These are phyloP conservation scores for Bruguiera sexangula DNA, from an alignment of 345 rosid species.

Conservation along the genomic window DNA sequence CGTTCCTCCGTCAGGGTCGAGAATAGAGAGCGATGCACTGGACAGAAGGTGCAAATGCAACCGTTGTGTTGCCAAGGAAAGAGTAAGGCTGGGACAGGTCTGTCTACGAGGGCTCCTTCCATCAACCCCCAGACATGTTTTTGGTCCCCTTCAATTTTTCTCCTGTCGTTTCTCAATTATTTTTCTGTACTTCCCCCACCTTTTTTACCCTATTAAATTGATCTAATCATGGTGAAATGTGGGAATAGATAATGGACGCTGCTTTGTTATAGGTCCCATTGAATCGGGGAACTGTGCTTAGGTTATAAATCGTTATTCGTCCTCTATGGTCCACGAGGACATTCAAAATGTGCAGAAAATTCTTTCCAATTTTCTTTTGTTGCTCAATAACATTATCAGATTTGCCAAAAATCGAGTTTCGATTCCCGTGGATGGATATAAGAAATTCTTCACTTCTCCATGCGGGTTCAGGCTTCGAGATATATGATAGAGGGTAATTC, in stretches of 20 bases:
- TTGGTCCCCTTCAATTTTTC: constrained; percentile 9
- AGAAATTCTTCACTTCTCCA: background rate
- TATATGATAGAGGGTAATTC: too few species aligned
- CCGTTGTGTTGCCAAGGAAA: constrained; percentile 32
- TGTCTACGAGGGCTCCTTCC: constrained; percentile 21
- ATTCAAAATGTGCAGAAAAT: constrained; percentile 51
- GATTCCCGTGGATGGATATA: background rate
- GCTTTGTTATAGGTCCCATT: constrained; percentile 47
- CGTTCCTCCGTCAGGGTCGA: constrained; percentile 28
- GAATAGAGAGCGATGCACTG: constrained; percentile 33
- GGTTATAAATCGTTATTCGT: constrained; percentile 36
- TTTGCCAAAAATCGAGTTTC: background rate
- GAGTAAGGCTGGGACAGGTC: constrained; percentile 27
- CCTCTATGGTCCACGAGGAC: constrained; percentile 41
- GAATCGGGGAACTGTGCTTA: constrained; percentile 37
- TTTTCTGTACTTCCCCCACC: constrained; percentile 21
- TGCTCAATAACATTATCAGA: background rate
- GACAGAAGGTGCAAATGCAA: constrained; percentile 13
- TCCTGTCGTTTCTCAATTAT: constrained; percentile 18
- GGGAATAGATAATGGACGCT: constrained; percentile 48
- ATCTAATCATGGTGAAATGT: constrained; percentile 34
- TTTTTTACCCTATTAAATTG: constrained; percentile 12
- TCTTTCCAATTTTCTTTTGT: constrained; percentile 13
- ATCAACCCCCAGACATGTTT: constrained; percentile 19
- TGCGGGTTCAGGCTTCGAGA: too few species aligned